Percentiles rank a stretch among this genome's conserved stretches.
phyloP scores from a whole-genome alignment of 1,139 yeast species.

The Yamadazyma spencermartinsiae region DNA sequence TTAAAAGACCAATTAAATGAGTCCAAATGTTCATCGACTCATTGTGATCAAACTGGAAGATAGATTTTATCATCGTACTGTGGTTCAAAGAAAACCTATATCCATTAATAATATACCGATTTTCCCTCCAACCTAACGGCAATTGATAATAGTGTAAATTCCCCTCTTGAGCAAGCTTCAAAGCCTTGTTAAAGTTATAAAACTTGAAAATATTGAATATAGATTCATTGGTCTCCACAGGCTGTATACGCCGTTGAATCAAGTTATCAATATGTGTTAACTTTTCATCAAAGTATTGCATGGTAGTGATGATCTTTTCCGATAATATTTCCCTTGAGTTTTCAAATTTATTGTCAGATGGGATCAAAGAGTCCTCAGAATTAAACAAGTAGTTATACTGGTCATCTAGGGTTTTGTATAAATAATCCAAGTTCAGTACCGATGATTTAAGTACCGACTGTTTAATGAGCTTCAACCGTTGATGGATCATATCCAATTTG shows the following conservation, averaged over 20 bases:
- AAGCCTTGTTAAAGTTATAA: slow-evolving; percentile 63
- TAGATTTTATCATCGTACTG: slow-evolving; percentile 53
- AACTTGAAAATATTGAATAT: slow-evolving; percentile 45
- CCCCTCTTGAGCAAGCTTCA: slow-evolving; percentile 52
- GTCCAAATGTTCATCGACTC: slow-evolving; percentile 96
- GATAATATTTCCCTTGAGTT: slow-evolving; percentile 36
- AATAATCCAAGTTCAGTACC: slow-evolving; percentile 45
- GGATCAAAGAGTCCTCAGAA: slow-evolving; percentile 15
- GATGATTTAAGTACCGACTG: slow-evolving; percentile 44
- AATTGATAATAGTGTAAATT: slow-evolving; percentile 81
- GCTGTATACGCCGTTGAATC: slow-evolving; percentile 38
- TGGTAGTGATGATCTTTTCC: slow-evolving; percentile 50
- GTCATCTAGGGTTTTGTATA: slow-evolving; percentile 54
- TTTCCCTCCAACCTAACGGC: slow-evolving; percentile 93
- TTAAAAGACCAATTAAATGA: slow-evolving; percentile 68
- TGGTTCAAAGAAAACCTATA: slow-evolving; percentile 80
- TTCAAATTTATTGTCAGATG: slow-evolving; percentile 14
- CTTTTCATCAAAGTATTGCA: slow-evolving; percentile 59
- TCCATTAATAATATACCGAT: slow-evolving; percentile 79
- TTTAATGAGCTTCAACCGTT: slow-evolving; percentile 43
- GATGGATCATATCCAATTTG: slow-evolving; percentile 42
- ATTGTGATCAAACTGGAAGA: slow-evolving; percentile 67
- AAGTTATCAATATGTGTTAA: slow-evolving; percentile 51
- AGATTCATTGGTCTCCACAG: slow-evolving; percentile 29
- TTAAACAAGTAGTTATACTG: slow-evolving; percentile 51